Evolutionary conservation across 2,329 filamentous ascomycete species (phyloP), one percentile per base, ranked within the genome.

Genomic region (Penicillium janthinellum): DNA sequence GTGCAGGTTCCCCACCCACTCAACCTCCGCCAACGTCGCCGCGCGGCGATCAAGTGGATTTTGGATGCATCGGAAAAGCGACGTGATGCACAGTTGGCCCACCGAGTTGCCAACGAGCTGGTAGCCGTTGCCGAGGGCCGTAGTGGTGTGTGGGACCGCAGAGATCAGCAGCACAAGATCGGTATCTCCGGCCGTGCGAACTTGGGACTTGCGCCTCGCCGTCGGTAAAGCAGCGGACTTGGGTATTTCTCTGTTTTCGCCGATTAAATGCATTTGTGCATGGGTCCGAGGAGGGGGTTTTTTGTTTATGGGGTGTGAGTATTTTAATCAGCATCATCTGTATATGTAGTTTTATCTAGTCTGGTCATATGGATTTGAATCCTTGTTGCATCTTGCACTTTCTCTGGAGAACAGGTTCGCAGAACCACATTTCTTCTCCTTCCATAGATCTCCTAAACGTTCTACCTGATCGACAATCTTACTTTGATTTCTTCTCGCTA

Each of bases 1-100:
- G 84, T 97, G 59, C 91, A 94, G 57, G 84, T 97, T 38, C 95
- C 95, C 0, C 82, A 88, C 22, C 94, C 95, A 1, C 82, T 98
- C 20, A 81, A 83, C 1, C 78, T 89, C 64, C 85, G 92, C 61
- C 90, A 96, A 75, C 85, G 94, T 63, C 84, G 94, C 67, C 84
- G 93, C 57, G 83, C 83, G 53, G 93, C 94, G 1, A 89, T 97
- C 66, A 81, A 85, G 75, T 99, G 95, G 95, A 96, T 99, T 67
- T 78, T 98, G 59, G 88, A 92, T 63, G 84, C 87, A n/a, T 91
- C 92, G 41, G 86, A 86, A 64, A 95, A 92, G 83, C 88, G 90
- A 78, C 86, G 85, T 64, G 90, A 88, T 64, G 84, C 84, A 64
- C 87, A 88, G 75, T 90, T 96, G 71, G 89, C 92, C 11, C 83